Base-by-base conservation (phyloP, 805 yeast species). In the Cyberlindnera mrakii region DNA sequence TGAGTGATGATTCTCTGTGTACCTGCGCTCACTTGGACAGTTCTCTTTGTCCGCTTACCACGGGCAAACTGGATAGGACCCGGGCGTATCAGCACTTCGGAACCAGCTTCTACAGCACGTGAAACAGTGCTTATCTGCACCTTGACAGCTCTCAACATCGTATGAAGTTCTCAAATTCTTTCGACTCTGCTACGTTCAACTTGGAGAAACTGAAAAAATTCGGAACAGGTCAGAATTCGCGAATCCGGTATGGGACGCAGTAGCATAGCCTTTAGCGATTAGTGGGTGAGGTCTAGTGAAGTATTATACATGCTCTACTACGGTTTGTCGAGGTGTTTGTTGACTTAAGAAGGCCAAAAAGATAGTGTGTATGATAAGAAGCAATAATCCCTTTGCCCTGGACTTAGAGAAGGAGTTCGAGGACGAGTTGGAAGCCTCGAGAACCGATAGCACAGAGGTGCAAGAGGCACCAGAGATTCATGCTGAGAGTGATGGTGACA, bases 21-120 rank as follows among this genome's bases (percentile, higher is more conserved):
- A 40, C 71, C 70, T 23, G 82, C 70, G 23, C 71, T 61, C 43
- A 68, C 60, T 3, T 59, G 49, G 13, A 65, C 64, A 8, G 44
- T 49, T 46, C 67, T 62, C 42, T 66, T 68, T 10, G 78, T 74
- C 54, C 81, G 68, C 52, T 76, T 76, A 25, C 75, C 78, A 53
- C 81, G 69, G 6, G 64, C 56, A 44, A 71, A 54, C 35, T 55
- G 59, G 15, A 51, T 30, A 16, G 50, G 45, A 9, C 41, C 43
- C 5, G 36, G 7, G 29, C n/a, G 23, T 29, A 34, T 16, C 15
- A 40, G 7, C 30, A 23, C 27, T 23, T 23, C 27, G 11, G 13
- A 23, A 23, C 27, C 27, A 23, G 27, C 39, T 23, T 15, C 10
- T n/a, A 35, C 50, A n/a, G 50, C 50, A 27, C 47, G 44, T 23